A percentile compares a stretch with the other conserved stretches of the same genome.
Conservation (phyloP, 225 moss, liverwort and hornwort genomes). For the Ulota crispa region DNA sequence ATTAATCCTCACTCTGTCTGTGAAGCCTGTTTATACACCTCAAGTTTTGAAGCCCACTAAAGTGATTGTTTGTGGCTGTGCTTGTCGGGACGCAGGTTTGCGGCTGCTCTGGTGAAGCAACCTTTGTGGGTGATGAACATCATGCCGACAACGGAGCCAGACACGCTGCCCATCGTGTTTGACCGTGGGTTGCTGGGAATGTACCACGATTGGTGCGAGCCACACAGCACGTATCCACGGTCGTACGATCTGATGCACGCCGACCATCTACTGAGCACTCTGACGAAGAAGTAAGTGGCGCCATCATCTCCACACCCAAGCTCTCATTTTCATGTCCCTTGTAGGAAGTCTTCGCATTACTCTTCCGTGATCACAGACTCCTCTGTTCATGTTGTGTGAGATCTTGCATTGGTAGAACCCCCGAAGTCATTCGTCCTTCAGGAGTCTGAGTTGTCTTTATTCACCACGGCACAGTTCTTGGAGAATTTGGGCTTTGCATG, state of each 20-base stretch:
- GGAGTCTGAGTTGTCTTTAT: not conserved
- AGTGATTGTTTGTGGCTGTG: not conserved
- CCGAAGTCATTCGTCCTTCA: not conserved
- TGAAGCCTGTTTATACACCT: too few species aligned
- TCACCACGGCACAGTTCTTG: not conserved
- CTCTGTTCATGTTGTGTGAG: not conserved
- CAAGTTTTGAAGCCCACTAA: not conserved
- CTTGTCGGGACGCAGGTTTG: slow-evolving; percentile 56
- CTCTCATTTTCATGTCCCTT: not conserved
- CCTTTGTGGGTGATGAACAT: slow-evolving; percentile 95
- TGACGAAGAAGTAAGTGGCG: slow-evolving; percentile 58
- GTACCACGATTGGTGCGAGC: slow-evolving; percentile 98
- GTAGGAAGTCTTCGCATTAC: not conserved
- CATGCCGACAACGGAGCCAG: slow-evolving; percentile 84
- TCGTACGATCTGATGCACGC: slow-evolving; percentile 94
- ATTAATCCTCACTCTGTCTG: not conserved
- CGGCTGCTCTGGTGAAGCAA: slow-evolving; percentile 62
- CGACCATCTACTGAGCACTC: slow-evolving; percentile 67
- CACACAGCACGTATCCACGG: slow-evolving; percentile 95
- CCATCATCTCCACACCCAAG: not conserved
- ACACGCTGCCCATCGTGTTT: slow-evolving; percentile 83
- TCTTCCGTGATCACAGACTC: not conserved
- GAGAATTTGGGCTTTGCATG: not conserved
- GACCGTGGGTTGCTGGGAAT: slow-evolving; percentile 88
- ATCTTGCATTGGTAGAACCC: not conserved